phyloP scores from a whole-genome alignment of 176 grass and related monocot genomes.

The Chloris gayana region DNA sequence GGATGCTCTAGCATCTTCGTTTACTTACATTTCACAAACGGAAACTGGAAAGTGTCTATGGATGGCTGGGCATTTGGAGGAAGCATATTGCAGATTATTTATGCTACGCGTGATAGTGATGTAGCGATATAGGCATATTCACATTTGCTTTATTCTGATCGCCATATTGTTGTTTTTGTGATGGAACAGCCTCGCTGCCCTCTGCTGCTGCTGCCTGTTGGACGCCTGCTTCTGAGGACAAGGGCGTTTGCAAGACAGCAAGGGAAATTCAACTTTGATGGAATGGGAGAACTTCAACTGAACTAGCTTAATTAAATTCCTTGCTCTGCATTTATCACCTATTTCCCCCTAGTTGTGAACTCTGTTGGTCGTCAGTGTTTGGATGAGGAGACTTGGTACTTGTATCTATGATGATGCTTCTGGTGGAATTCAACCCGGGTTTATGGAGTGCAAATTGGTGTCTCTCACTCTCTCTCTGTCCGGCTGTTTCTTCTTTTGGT shows the following conservation, averaged over 20 bases:
- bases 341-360: neutral
- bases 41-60: constrained; percentile 10
- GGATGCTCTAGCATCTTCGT: constrained; percentile 2
- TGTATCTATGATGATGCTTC: neutral
- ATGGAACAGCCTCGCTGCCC: constrained; percentile 54
- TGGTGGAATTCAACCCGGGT: constrained; percentile 31
- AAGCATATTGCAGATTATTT: neutral
- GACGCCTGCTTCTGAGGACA: constrained; percentile 57
- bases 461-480: too few species aligned
- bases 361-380: constrained; percentile 1
- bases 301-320: constrained; percentile 3
- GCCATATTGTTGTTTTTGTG: neutral
- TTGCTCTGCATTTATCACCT: neutral
- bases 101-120: neutral
- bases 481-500: neutral
- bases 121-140: neutral
- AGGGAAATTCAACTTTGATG: neutral
- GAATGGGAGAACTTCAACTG: neutral
- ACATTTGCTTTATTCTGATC: neutral
- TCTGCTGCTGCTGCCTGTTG: constrained; percentile 63
- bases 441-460: neutral
- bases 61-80: neutral
- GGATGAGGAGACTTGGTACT: constrained; percentile 13
- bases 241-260: neutral
- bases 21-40: neutral